Conservation (phyloP, 768 basidiomycete genomes). For the Lepiota venenata region DNA sequence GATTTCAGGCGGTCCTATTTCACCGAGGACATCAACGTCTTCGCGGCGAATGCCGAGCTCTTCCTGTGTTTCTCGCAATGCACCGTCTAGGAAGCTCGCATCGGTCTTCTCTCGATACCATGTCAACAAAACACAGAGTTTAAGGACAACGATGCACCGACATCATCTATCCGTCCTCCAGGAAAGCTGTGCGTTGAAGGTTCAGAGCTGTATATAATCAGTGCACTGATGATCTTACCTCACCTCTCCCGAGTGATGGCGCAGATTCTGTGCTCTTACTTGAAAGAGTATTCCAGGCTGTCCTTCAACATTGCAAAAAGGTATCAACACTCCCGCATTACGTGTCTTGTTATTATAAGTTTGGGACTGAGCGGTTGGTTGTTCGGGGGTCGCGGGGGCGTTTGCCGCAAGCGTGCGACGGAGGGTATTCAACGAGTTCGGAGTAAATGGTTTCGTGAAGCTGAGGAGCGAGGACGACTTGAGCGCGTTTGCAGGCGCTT, state of each 20-base stretch:
- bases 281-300: slow-evolving; percentile 66
- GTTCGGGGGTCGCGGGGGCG: not conserved
- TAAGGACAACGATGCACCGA: slow-evolving; percentile 22
- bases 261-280: slow-evolving; percentile 59
- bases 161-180: slow-evolving; percentile 67
- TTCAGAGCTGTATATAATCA: slow-evolving; percentile 37
- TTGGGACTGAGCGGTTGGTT: not conserved
- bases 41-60: slow-evolving; percentile 63
- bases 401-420: slow-evolving; percentile 19
- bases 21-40: slow-evolving; percentile 64
- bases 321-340: slow-evolving; percentile 72
- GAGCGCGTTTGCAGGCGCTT: slow-evolving; percentile 4
- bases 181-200: slow-evolving; percentile 52
- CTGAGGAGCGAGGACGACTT: slow-evolving; percentile 22
- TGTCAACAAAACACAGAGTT: slow-evolving; percentile 12
- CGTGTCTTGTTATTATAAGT: slow-evolving; percentile 17
- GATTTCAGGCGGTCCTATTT: slow-evolving; percentile 57
- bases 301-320: slow-evolving; percentile 66
- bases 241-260: slow-evolving; percentile 79
- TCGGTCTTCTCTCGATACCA: slow-evolving; percentile 38
- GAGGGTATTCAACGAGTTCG: slow-evolving; percentile 27
- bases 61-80: slow-evolving; percentile 71
- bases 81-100: slow-evolving; percentile 48
- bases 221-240: slow-evolving; percentile 42
- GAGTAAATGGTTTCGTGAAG: slow-evolving; percentile 37